phyloP scores from a whole-genome alignment of 805 yeast genomes.

The Saccharomyces paradoxus region DNA sequence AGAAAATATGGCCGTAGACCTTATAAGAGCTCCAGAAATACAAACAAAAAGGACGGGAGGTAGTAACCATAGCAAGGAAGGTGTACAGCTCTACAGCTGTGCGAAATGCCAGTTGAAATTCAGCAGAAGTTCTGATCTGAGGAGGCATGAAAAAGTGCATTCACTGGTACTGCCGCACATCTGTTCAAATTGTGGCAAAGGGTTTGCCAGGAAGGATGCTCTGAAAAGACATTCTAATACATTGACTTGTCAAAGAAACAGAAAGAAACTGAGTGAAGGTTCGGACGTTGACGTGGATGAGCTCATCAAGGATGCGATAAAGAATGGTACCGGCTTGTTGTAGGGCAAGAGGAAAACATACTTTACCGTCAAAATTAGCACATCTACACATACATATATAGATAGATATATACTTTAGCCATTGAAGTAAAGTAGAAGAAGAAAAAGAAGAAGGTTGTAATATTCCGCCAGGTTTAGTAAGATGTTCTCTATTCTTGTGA shows the following conservation, averaged over 20 bases:
- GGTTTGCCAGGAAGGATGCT: conserved; percentile 79
- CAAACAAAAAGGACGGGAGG: neutral
- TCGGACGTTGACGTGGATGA: conserved; percentile 32
- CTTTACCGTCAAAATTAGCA: neutral
- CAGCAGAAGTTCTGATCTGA: conserved; percentile 59
- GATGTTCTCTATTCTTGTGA: neutral
- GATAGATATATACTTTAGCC: neutral
- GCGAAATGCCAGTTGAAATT: conserved; percentile 53
- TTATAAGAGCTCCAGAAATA: neutral
- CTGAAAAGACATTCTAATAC: conserved; percentile 69
- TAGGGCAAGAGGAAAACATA: neutral
- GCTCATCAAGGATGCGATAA: conserved; percentile 25
- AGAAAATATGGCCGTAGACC: neutral
- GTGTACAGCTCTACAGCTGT: conserved; percentile 31
- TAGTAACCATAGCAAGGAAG: conserved; percentile 2
- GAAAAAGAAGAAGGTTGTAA: neutral
- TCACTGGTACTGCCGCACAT: conserved; percentile 62
- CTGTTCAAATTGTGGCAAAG: conserved; percentile 70
- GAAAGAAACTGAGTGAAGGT: conserved; percentile 41
- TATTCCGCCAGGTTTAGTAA: neutral
- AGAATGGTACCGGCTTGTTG: conserved; percentile 21
- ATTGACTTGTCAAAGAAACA: conserved; percentile 63
- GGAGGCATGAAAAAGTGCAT: conserved; percentile 71
- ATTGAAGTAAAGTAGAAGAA: neutral
- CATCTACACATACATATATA: neutral